These are phyloP conservation scores for Xylariomycetidae sp. DNA, from an alignment of 2,329 filamentous ascomycete genomes.

Conservation along the genomic window DNA sequence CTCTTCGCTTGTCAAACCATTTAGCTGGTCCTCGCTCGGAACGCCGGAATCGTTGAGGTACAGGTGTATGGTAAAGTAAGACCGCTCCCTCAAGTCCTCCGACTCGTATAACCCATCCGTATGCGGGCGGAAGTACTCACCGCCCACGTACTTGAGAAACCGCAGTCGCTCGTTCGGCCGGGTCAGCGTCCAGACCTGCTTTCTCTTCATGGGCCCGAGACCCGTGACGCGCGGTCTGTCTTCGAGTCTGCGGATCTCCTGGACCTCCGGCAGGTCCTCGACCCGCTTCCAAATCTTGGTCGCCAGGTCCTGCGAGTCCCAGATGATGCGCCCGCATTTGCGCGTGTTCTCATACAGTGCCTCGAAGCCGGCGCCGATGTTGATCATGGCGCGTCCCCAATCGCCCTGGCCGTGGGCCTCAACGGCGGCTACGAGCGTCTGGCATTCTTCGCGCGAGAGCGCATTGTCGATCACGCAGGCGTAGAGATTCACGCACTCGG, in stretches of 20 bases:
- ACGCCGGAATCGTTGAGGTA: constrained; percentile 1
- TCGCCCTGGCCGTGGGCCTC: background rate
- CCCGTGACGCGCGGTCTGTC: background rate
- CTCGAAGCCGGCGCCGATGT: background rate
- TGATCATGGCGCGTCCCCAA: background rate
- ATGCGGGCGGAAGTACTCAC: constrained; percentile 1
- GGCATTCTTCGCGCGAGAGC: background rate
- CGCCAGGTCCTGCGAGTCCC: background rate
- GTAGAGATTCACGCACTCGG: background rate
- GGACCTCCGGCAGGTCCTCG: background rate
- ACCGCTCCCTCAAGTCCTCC: background rate
- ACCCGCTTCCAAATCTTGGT: background rate
- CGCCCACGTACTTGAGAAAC: constrained; percentile 1
- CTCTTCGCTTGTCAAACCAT: background rate
- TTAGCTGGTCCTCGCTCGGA: background rate
- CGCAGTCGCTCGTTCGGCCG: constrained; percentile 1
- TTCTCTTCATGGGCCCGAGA: background rate
- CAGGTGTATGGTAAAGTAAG: constrained; percentile 1
- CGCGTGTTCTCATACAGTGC: background rate
- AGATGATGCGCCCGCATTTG: constrained; percentile 1
- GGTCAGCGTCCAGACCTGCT: background rate
- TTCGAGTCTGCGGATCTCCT: background rate
- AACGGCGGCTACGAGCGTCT: background rate
- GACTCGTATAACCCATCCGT: background rate
- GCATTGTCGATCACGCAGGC: constrained; percentile 2